Base-by-base conservation (phyloP, 2,329 filamentous ascomycete species). In the Colletotrichum chrysophilum region DNA sequence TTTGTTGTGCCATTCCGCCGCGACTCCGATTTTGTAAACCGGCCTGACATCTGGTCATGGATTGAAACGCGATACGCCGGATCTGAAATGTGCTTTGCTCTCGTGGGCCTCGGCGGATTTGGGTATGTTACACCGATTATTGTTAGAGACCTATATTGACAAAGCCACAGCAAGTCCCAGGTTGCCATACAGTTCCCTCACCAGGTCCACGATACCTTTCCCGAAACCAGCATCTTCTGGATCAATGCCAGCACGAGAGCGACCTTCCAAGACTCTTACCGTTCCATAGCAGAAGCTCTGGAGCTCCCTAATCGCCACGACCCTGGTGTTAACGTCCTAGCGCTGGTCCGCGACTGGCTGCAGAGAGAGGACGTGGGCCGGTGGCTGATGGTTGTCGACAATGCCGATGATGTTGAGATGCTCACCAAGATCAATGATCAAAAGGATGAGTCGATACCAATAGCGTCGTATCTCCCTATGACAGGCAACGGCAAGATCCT, bases 341-440 rank as follows among this genome's bases (percentile, higher is more conserved):
- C 70, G 16, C 74, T 79, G 9, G 52, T 79, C 24, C 64, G 76
- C 4, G 68, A 77, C 52, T 79, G 75, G 70, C 77, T 79, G 26
- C 73, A 78, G 64, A 71, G 65, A 36, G 43, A 77, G 10, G 74
- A 79, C 36, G 30, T 71, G 4, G 60, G 72, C n/a, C 62, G 67
- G 28, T 79, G 77, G 78, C 58, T 79, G n/a, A 79, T 79, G 36
- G 62, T 79, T 66, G 48, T 79, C 60, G 77, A 79, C 34, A 79
- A 79, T 65, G 75, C 74, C 16, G 38, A 48, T 2, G 38, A 48
- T 48, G 38, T 48, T 48, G 38, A n/a, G 38, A 48, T 69, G 28
- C 64, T 73, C 32, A 38, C 56, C 14, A 64, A 75, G 13, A 61
- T 10, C 18, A 21, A 67, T 8, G 18, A 48, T n/a, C 38, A 48